A percentile compares a stretch with the other conserved stretches of the same genome.
phyloP scores from a whole-genome alignment of 202 grass and related monocot genomes.

The Panicum hallii region DNA sequence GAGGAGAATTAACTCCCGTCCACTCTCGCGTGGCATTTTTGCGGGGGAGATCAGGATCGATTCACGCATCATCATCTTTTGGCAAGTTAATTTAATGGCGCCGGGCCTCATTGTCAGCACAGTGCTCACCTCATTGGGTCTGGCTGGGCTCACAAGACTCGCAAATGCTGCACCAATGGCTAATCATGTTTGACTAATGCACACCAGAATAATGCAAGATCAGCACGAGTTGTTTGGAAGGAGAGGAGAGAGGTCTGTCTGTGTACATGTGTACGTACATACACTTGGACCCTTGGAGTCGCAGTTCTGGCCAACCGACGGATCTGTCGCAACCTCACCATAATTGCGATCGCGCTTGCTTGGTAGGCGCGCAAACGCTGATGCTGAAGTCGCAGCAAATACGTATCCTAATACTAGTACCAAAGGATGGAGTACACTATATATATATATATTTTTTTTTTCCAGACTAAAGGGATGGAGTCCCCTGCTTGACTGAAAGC shows the following conservation, averaged over 20 bases:
- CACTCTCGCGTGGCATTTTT: background rate
- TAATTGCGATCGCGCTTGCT: slow-evolving; percentile 44
- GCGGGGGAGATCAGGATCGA: background rate
- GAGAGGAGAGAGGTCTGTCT: background rate
- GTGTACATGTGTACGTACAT: slow-evolving; percentile 9
- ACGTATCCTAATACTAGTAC: slow-evolving; percentile 18
- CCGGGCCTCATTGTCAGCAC: slow-evolving; percentile 27
- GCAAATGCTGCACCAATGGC: background rate
- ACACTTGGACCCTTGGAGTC: slow-evolving; percentile 49
- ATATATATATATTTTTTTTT: background rate
- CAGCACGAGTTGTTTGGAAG: slow-evolving; percentile 25
- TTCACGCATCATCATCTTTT: slow-evolving; percentile 28
- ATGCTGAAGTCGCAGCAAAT: slow-evolving; percentile 52
- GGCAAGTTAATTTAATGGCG: background rate
- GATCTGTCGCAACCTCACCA: slow-evolving; percentile 35
- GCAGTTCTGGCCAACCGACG: slow-evolving; percentile 51
- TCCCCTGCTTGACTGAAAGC: background rate
- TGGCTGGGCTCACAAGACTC: background rate
- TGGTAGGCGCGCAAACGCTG: slow-evolving; percentile 42
- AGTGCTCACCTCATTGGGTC: slow-evolving; percentile 17
- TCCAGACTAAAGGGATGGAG: background rate
- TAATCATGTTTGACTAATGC: slow-evolving; percentile 32
- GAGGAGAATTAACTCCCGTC: background rate
- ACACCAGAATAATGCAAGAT: background rate
- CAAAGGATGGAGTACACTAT: background rate